Conservation (phyloP, 1,139 yeast species). For the Geotrichum carabidarum region DNA sequence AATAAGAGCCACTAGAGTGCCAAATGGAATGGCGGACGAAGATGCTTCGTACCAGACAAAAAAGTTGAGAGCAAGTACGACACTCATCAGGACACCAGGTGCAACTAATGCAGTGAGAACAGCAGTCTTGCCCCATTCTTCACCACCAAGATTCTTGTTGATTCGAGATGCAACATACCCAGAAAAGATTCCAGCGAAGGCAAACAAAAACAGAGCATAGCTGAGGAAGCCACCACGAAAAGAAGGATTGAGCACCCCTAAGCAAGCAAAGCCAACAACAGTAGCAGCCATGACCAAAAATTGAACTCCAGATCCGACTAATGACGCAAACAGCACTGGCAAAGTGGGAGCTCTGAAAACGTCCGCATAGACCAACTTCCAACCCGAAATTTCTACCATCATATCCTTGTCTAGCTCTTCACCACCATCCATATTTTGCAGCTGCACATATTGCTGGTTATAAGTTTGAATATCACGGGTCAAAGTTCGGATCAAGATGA, state of each 20-base stretch:
- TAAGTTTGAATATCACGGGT: constrained; percentile 43
- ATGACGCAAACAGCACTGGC: constrained; percentile 47
- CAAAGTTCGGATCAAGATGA: constrained; percentile 51
- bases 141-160: constrained; percentile 49
- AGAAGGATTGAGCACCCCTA: constrained; percentile 53
- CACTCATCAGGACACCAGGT: constrained; percentile 53
- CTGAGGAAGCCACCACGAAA: constrained; percentile 64
- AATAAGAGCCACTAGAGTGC: constrained; percentile 58
- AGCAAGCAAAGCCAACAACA: constrained; percentile 54
- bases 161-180: constrained; percentile 66
- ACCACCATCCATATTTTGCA: constrained; percentile 15
- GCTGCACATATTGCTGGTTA: constrained; percentile 26
- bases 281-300: constrained; percentile 59
- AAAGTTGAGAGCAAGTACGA: constrained; percentile 55
- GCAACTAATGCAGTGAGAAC: constrained; percentile 39
- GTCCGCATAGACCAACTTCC: constrained; percentile 54
- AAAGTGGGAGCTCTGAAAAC: constrained; percentile 51
- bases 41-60: constrained; percentile 76
- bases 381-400: constrained; percentile 40
- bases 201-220: constrained; percentile 55
- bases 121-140: constrained; percentile 31
- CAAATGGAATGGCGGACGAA: constrained; percentile 71
- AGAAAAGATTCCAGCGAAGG: constrained; percentile 66
- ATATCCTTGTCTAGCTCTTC: constrained; percentile 32
- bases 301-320: constrained; percentile 74